A percentile compares a stretch with the other conserved stretches of the same genome.
phyloP scores from a whole-genome alignment of 2,329 filamentous ascomycete genomes.

The Curvularia verruculosa region DNA sequence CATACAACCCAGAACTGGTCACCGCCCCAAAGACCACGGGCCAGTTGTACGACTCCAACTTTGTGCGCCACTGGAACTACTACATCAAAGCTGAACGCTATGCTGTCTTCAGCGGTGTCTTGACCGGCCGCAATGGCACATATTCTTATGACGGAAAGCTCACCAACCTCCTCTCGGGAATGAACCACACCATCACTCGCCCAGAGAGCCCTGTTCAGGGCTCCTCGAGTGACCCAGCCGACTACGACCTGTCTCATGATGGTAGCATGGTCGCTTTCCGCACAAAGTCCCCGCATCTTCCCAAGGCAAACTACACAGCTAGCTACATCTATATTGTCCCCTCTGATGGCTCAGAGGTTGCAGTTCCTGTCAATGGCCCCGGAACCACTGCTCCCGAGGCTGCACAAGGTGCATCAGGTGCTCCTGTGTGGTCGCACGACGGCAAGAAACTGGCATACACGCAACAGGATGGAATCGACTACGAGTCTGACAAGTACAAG shows the following conservation, averaged over 20 bases:
- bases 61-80: constrained; percentile 81
- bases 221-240: constrained; percentile 76
- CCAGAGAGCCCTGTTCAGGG: constrained; percentile 70
- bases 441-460: constrained; percentile 78
- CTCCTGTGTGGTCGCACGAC: constrained; percentile 75
- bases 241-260: constrained; percentile 74
- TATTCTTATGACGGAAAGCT: constrained; percentile 37
- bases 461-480: constrained; percentile 66
- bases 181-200: constrained; percentile 58
- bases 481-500: constrained; percentile 79
- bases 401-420: constrained; percentile 67
- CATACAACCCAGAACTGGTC: constrained; percentile 70
- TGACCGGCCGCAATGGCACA: constrained; percentile 51
- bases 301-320: constrained; percentile 78
- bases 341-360: constrained; percentile 63
- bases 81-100: constrained; percentile 72
- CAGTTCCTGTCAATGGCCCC: constrained; percentile 43
- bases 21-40: constrained; percentile 66
- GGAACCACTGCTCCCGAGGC: constrained; percentile 39
- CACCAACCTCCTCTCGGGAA: constrained; percentile 64
- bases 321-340: constrained; percentile 79
- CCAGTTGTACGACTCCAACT: constrained; percentile 74
- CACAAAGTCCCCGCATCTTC: constrained; percentile 73
- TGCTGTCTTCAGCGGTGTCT: constrained; percentile 73
- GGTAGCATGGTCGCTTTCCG: constrained; percentile 73